Base-by-base conservation (phyloP, 148 eudicot species). In the Dianthus caryophyllus region DNA sequence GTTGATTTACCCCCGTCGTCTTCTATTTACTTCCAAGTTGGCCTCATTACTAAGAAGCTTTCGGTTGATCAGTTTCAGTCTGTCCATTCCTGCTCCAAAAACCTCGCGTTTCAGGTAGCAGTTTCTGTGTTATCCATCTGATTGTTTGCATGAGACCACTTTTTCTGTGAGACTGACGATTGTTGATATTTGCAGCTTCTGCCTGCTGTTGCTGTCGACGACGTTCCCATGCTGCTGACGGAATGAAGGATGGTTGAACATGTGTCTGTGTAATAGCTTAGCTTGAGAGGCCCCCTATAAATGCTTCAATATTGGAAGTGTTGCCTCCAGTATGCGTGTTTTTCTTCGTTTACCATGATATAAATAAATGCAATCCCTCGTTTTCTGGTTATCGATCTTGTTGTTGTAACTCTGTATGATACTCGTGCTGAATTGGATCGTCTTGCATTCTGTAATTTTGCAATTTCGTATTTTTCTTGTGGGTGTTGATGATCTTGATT, bases 11-110 rank as follows among this genome's bases (percentile, higher is more conserved):
- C 98, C 0, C 89, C 87, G 0, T 82, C 96, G 1, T 81, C 80
- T 50, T 82, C 79, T 2, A 87, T 92, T 9, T 92, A 92, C 69
- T 92, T 92, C 27, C 82, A 73, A 61, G 89, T 89, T 58, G 98
- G 96, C 20, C 12, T 87, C 14, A 69, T 93, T 24, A 84, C 84
- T 71, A 93, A 85, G 88, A 79, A 84, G 76, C 96, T 93, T 33
- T 82, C 78, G 30, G 78, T 89, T 51, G 76, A 61, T 24, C 98
- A 93, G 81, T 93, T 93, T 53, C 29, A 74, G 64, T 78, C 82
- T 18, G 76, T 89, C 73, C 89, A 75, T 47, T 73, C 86, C 72
- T 93, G 29, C 12, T 56, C 78, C 48, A 56, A 61, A 65, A 64
- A 29, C 1, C 39, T 15, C 0, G 41, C 25, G 48, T 49, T 79